Base-by-base conservation (phyloP, 176 grass and related monocot species). In the Stipa capillata region DNA sequence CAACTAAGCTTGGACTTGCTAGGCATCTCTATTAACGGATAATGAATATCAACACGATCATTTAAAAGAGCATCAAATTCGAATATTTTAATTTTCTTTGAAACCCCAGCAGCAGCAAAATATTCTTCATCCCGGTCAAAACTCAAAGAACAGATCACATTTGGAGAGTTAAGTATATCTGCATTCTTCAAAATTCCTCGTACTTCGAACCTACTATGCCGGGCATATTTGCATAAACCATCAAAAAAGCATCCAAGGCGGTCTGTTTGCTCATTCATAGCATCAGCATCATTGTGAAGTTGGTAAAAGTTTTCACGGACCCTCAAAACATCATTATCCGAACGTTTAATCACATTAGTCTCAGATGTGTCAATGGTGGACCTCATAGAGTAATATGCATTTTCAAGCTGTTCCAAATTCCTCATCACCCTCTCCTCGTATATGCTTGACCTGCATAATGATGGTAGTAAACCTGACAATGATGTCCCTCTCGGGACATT, bases 1-100 rank as follows among this genome's bases (percentile, higher is more conserved):
- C 88, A 99, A 69, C 79, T 99, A 65, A 99, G 88, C 60, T 88
- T 96, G 31, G 92, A 88, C 45, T 84, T 86, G 84, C 81, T 99
- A 83, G 90, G 81, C 90, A 99, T 99, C 86, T 99, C 97, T 64
- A 96, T 65, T 84, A 95, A 69, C 48, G 97, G 97, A 66, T 96
- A 99, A 83, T 99, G 97, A 83, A 91, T 84, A 83, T 93, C 92
- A 73, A 99, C 88, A 67, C 7, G 83, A 10, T 95, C 81, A 82
- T 99, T 95, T 82, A 99, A 72, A 84, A 99, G 89, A 73, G 90
- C 39, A 81, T 91, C 70, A 14, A 99, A 99, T 74, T 99, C 97
- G 37, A 96, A 99, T 89, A 99, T 91, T 82, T 99, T 99, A 40
- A 99, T 99, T 87, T 99, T 99, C 86, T 96, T 99, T 27, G 97